A percentile compares a stretch with the other conserved stretches of the same genome.
Conservation (phyloP, 331 rosid species). For the Cydonia oblonga region DNA sequence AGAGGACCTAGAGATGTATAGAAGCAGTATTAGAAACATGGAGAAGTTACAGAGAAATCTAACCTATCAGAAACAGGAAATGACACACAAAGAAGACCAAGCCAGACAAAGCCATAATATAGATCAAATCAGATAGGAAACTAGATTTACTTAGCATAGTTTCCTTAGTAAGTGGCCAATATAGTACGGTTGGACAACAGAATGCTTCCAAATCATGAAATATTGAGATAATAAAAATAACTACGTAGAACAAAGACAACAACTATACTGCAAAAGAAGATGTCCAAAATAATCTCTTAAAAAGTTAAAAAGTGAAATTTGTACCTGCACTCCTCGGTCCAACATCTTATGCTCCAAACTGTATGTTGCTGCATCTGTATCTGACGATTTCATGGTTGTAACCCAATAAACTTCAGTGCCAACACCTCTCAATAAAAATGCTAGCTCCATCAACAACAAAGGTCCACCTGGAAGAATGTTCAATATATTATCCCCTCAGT, state of each 20-base stretch:
- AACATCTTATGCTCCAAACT: conserved; percentile 34
- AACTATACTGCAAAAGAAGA: not conserved
- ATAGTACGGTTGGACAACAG: not conserved
- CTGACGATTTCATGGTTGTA: conserved; percentile 17
- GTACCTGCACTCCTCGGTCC: conserved; percentile 28
- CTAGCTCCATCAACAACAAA: conserved; percentile 28
- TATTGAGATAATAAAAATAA: not conserved
- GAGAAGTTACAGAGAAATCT: not conserved
- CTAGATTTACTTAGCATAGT: not conserved
- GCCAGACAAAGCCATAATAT: not conserved
- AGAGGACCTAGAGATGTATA: conserved; percentile 4
- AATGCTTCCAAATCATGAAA: not conserved
- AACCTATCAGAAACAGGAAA: not conserved
- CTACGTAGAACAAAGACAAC: not conserved
- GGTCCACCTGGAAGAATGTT: conserved; percentile 23
- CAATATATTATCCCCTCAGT: not conserved
- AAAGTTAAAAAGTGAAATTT: not conserved
- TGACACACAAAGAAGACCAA: not conserved
- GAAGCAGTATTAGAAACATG: not conserved
- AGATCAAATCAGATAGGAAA: not conserved
- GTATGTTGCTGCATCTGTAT: conserved; percentile 17
- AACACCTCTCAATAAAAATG: conserved; percentile 27
- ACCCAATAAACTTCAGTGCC: conserved; percentile 29
- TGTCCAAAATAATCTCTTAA: not conserved
- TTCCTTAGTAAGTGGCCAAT: not conserved